Evolutionary conservation across 2,329 filamentous ascomycete species (phyloP), one percentile per base, ranked within the genome.

Genomic region (Dendryphion nanum): DNA sequence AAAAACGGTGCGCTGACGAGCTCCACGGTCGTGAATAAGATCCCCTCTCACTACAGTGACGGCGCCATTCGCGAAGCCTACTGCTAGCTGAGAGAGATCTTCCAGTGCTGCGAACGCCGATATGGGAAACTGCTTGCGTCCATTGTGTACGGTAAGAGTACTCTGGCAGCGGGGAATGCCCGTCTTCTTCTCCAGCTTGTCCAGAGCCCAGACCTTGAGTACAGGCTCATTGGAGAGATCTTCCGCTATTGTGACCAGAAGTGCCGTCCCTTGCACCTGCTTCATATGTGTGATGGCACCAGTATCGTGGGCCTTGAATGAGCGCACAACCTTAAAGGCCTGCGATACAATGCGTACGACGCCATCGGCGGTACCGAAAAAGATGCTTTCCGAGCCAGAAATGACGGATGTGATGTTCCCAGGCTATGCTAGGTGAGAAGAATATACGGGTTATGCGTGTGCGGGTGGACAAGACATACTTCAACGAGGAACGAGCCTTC

Each of bases 171-270:
- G 87, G 13, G 93, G 93, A 45, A 85, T 74, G 29, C 89, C 89
- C 4, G 88, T 94, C 76, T 94, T 97, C 77, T 93, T 97, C 51
- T 95, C 89, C 4, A 85, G 77, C 68, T 90, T 94, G 63, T 97
- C 90, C 52, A 98, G 74, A 16, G 89, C 91, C 93, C 93, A 98
- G n/a, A 97, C 91, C 65, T 95, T 97, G 43, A 98, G 69, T 15
- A 91, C 78, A 0, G 93, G 91, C 54, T 97, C 89, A 54, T 79
- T 85, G 26, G 86, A 86, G 36, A 96, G 73, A 57, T 97, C 90
- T 67, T 98, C 93, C 42, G 85, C 80, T 42, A 91, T 75, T 0
- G 93, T 97, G 23, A 96, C 82, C 18, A 98, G 75, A 45, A 95
- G 69, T 37, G 88, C 84, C 1, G 90, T 95, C 23, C 87, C 86